These are phyloP conservation scores for Cutaneotrichosporon arboriforme DNA, from an alignment of 1,284 basidiomycete species.

Conservation along the genomic window DNA sequence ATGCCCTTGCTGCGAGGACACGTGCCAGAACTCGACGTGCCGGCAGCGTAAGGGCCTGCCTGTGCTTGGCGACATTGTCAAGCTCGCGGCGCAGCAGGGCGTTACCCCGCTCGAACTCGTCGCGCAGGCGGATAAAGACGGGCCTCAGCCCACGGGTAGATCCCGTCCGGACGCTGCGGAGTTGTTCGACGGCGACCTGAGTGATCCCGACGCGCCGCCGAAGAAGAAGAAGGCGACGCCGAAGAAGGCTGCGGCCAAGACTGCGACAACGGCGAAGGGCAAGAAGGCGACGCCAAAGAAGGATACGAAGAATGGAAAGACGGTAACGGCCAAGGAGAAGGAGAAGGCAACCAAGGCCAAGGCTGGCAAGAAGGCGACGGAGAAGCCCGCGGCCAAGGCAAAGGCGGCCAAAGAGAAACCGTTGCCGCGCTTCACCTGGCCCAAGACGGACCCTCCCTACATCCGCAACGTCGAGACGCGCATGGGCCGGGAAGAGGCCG, in stretches of 20 bases:
- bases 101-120: slow-evolving; percentile 11
- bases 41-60: slow-evolving; percentile 28
- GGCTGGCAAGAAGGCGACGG: neutral
- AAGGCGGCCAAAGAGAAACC: slow-evolving; percentile 13
- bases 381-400: slow-evolving; percentile 7
- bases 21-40: slow-evolving; percentile 33
- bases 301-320: slow-evolving; percentile 3
- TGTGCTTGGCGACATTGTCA: slow-evolving; percentile 22
- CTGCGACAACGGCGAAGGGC: neutral
- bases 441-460: slow-evolving; percentile 22
- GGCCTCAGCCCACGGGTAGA: neutral
- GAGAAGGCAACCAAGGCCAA: slow-evolving; percentile 15
- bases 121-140: slow-evolving; percentile 4
- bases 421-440: slow-evolving; percentile 3
- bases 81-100: slow-evolving; percentile 13
- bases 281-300: slow-evolving; percentile 1
- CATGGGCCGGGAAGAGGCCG: slow-evolving; percentile 26
- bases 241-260: slow-evolving; percentile 8
- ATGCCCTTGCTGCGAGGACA: slow-evolving; percentile 32
- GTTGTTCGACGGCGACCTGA: slow-evolving; percentile 11
- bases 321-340: slow-evolving; percentile 5
- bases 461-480: slow-evolving; percentile 32
- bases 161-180: neutral
- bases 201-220: slow-evolving; percentile 10
- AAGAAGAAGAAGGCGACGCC: slow-evolving; percentile 6